Conservation (phyloP, 306 rosid genomes). For the Vigna unguiculata region DNA sequence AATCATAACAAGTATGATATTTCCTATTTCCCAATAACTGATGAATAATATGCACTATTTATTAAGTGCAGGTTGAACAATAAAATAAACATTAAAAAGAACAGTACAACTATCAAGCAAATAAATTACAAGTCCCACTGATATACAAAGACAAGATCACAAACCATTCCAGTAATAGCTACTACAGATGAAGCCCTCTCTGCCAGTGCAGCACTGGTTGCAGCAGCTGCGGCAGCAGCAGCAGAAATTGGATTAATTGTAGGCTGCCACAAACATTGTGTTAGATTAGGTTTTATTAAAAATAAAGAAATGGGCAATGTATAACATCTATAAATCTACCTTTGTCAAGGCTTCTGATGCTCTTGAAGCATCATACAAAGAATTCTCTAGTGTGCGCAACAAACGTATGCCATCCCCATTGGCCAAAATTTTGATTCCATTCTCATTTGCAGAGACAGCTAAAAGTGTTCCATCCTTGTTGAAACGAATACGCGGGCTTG, state of each 20-base stretch:
- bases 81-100: not conserved
- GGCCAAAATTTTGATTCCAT: slow-evolving; percentile 89
- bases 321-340: slow-evolving; percentile 56
- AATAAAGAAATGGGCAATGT: not conserved
- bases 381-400: slow-evolving; percentile 72
- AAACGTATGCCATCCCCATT: slow-evolving; percentile 72
- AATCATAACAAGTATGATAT: not conserved
- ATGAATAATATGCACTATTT: not conserved
- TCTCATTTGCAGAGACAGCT: slow-evolving; percentile 91
- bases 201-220: slow-evolving; percentile 72
- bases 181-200: slow-evolving; percentile 84
- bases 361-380: slow-evolving; percentile 81
- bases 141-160: slow-evolving; percentile 48
- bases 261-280: slow-evolving; percentile 64
- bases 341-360: slow-evolving; percentile 80
- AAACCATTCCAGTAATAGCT: slow-evolving; percentile 86
- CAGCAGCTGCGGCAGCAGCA: slow-evolving; percentile 51
- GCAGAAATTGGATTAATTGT: slow-evolving; percentile 84
- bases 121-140: slow-evolving; percentile 7
- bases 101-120: slow-evolving; percentile 12
- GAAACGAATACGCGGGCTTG: slow-evolving; percentile 94
- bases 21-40: not conserved
- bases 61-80: slow-evolving; percentile 16
- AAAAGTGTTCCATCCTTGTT: slow-evolving; percentile 94
- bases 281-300: slow-evolving; percentile 11